A percentile compares a stretch with the other conserved stretches of the same genome.
Conservation (phyloP, 1,139 yeast genomes). For the Candida labiduridarum region DNA sequence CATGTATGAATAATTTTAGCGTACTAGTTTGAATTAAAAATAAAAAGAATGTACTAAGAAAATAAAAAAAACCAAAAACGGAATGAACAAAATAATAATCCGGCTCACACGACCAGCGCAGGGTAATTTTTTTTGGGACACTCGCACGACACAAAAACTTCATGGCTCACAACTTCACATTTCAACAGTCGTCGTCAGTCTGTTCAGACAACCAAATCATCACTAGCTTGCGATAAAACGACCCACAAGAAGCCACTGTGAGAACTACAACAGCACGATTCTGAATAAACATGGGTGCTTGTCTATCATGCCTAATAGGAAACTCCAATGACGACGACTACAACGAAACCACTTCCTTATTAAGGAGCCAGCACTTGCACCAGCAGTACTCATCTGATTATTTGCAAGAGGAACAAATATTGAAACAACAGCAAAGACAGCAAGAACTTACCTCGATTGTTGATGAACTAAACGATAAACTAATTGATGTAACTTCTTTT, state of each 20-base stretch:
- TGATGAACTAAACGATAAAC: constrained; percentile 45
- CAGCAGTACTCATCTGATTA: constrained; percentile 36
- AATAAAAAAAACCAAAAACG: too few relatives aligned
- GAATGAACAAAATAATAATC: too few relatives aligned
- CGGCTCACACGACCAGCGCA: too few relatives aligned
- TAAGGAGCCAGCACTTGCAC: constrained; percentile 23
- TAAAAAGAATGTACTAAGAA: too few relatives aligned
- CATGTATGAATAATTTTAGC: too few relatives aligned
- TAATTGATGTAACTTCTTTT: constrained; percentile 48
- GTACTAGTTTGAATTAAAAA: too few relatives aligned
- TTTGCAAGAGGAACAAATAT: constrained; percentile 41
- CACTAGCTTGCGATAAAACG: not conserved
- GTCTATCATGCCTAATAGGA: constrained; percentile 50
- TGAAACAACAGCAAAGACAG: constrained; percentile 47
- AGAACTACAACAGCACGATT: not conserved
- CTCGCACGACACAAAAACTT: not conserved
- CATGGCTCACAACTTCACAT: not conserved
- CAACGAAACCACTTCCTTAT: constrained; percentile 41
- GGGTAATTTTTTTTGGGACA: not conserved
- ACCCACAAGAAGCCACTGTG: not conserved
- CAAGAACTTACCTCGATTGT: constrained; percentile 45
- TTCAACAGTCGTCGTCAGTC: not conserved
- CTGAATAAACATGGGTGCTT: constrained; percentile 40
- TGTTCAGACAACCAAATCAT: not conserved
- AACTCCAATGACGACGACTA: constrained; percentile 39